Base-by-base conservation (phyloP, 495 filamentous ascomycete genomes). In the Xanthoparmelia taractica region DNA sequence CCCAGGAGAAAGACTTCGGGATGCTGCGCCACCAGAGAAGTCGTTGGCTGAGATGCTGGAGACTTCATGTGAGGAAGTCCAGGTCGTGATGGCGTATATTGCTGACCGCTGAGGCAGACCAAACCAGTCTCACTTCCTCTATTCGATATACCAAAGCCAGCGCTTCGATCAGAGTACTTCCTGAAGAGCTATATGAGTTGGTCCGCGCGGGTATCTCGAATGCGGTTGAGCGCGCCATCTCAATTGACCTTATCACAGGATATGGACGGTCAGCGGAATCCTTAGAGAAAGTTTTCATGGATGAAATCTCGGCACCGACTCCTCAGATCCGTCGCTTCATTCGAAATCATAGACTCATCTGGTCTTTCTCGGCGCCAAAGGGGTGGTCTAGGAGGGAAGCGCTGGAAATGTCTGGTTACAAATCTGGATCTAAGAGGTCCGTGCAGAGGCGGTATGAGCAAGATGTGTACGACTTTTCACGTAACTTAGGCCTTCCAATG, bases 401-500 rank as follows among this genome's bases (percentile, higher is more conserved):
- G n/a, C n/a, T n/a, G n/a, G n/a, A n/a, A n/a, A n/a, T n/a, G n/a
- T n/a, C n/a, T n/a, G n/a, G n/a, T n/a, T n/a, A n/a, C n/a, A n/a
- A n/a, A n/a, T n/a, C n/a, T n/a, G n/a, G n/a, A n/a, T n/a, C n/a
- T n/a, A n/a, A n/a, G n/a, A n/a, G n/a, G n/a, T n/a, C n/a, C n/a
- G n/a, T n/a, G 18, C 58, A 66, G 33, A 48, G 61, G 45, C 56
- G 64, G 10, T 73, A 68, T 45, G 52, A 67, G 55, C 59, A 59
- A 29, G 70, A 73, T 41, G 61, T 73, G 1, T 67, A 72, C 38
- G 68, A 65, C 25, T 69, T 65, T 45, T 63, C 63, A 10, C 38
- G 61, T 18, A 59, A 58, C 5, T 33, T 70, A 11, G 68, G 70
- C 17, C 59, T 72, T 4, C 55, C n/a, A 0, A 63, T 47, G 43